These are phyloP conservation scores for Ananas comosus DNA, from an alignment of 176 grass and related monocot genomes.

Conservation along the genomic window DNA sequence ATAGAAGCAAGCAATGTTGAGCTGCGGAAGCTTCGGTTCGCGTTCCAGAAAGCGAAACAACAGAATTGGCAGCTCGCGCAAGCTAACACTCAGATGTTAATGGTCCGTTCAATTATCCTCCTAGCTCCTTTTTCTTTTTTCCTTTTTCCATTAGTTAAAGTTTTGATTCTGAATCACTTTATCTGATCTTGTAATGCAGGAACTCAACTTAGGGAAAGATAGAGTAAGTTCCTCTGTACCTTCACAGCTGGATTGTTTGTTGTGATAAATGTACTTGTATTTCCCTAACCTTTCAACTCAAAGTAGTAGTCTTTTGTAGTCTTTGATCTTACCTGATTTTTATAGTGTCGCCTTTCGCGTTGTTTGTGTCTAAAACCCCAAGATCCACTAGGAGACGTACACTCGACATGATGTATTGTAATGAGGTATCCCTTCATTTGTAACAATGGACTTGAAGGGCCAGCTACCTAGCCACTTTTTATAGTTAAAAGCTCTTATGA, in stretches of 20 bases:
- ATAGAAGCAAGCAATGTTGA: slow-evolving; percentile 28
- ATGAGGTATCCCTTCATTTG: no score
- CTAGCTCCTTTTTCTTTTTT: no score
- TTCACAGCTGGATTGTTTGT: not conserved
- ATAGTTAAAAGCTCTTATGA: no score
- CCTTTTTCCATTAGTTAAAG: not conserved
- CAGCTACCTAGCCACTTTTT: no score
- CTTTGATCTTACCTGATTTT: not conserved
- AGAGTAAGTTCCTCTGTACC: slow-evolving; percentile 27
- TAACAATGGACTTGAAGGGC: no score
- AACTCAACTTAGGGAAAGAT: slow-evolving; percentile 36
- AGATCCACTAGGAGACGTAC: no score
- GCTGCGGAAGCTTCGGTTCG: slow-evolving; percentile 34
- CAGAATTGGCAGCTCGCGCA: slow-evolving; percentile 45
- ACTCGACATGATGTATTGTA: no score
- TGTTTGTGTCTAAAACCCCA: not conserved
- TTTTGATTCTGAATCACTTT: not conserved
- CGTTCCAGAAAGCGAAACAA: slow-evolving; percentile 29
- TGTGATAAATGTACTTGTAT: no score
- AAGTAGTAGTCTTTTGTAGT: no score
- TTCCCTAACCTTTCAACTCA: no score
- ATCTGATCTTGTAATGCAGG: slow-evolving; percentile 18
- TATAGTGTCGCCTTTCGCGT: not conserved
- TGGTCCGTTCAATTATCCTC: slow-evolving; percentile 17
- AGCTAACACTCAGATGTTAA: slow-evolving; percentile 31